These are phyloP conservation scores for Aspergillus nidulans DNA, from an alignment of 495 filamentous ascomycete genomes.

Conservation along the genomic window DNA sequence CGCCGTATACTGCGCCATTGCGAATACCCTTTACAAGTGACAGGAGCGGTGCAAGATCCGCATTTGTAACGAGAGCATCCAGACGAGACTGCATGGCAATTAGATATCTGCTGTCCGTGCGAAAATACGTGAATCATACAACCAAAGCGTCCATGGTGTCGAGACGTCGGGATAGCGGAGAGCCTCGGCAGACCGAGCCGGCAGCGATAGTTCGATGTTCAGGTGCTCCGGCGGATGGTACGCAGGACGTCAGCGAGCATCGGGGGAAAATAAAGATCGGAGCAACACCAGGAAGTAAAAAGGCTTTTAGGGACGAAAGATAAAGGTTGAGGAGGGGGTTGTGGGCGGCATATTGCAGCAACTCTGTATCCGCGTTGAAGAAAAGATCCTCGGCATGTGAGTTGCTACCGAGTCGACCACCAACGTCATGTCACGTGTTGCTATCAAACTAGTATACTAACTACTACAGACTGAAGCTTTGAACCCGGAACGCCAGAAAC, in stretches of 20 bases:
- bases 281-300: constrained; percentile 10
- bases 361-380: constrained; percentile 20
- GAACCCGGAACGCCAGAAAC: constrained; percentile 27
- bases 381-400: constrained; percentile 46
- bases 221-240: constrained; percentile 16
- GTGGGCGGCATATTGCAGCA: constrained; percentile 27
- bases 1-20: constrained; percentile 95
- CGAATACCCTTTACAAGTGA: constrained; percentile 83
- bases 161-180: constrained; percentile 9
- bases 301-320: not conserved
- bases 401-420: constrained; percentile 25
- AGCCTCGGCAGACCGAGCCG: constrained; percentile 30
- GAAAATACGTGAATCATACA: constrained; percentile 20
- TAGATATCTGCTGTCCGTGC: not conserved
- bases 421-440: constrained; percentile 41
- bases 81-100: constrained; percentile 32
- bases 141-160: constrained; percentile 39
- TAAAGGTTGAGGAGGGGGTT: constrained; percentile 8
- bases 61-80: constrained; percentile 73
- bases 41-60: constrained; percentile 75
- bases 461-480: not conserved
- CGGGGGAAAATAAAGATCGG: constrained; percentile 7
- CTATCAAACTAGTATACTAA: not conserved
- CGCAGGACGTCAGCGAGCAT: constrained; percentile 12
- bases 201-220: constrained; percentile 3